Evolutionary conservation across 108 stramenopile species (phyloP), one percentile per base, ranked within the genome.

Genomic region (Schizochytrium sp.): DNA sequence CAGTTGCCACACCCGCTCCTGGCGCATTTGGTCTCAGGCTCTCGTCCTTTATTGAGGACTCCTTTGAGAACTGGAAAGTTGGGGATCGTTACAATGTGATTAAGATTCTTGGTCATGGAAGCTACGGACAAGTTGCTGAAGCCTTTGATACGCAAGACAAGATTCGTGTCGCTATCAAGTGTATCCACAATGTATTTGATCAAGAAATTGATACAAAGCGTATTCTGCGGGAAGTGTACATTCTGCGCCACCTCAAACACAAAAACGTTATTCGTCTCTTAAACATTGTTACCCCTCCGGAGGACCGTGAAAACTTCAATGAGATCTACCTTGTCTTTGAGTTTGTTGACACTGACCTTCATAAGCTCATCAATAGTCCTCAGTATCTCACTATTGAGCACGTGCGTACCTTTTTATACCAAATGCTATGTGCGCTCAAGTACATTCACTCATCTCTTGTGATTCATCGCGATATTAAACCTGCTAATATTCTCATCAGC

Each of bases 321-420:
- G 91, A 90, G 45, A 88, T 93, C 46, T 92, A 92, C 91, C 59
- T 93, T 13, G 88, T 95, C 56, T 92, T 94, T 50, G 93, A 96
- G 92, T 96, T 96, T 88, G 97, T 98, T 7, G 99, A 99, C 91
- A 99, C 99, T 10, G 99, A 99, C 91, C 91, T 99, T 73, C 97
- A 97, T 94, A 99, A 99, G 93, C 94, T 99, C 46, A 98, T 99
- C 91, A 97, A 97, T 94, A 96, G 96, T 87, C 97, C 97, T 15
- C 99, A 99, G 94, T 98, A 97, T 88, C 94, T 99, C 64, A 97
- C 97, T 28, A 97, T 96, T 47, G 97, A 97, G 90, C 99, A 99
- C 93, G 96, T 99, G 55, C 89, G 93, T 49, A 95, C 97, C 50
- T 98, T 99, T 93, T 89, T 99, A 58, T 99, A 98, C 91, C 98